Percentiles rank a stretch among this genome's conserved stretches.
Evolutionary conservation across 1,284 basidiomycete genomes (phyloP).

Genomic region (Grifola frondosa): DNA sequence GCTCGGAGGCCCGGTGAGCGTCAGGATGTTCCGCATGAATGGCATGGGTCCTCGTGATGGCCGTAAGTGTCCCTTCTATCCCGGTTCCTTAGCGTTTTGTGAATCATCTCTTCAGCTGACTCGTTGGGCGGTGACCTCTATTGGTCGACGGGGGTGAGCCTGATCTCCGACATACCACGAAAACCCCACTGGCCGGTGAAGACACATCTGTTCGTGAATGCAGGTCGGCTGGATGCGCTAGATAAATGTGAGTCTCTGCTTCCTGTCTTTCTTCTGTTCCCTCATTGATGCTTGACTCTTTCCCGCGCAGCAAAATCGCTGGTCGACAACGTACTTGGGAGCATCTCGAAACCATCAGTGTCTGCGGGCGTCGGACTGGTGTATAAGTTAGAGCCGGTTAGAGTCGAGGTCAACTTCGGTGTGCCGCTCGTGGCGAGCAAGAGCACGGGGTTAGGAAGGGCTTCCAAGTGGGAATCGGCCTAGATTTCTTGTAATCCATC

Average conservation of each 20-base stretch:
- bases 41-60: constrained; percentile 84
- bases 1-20: constrained; percentile 88
- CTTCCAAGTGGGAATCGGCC: constrained; percentile 88
- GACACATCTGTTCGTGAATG: constrained; percentile 83
- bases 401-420: constrained; percentile 91
- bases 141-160: constrained; percentile 81
- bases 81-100: neutral
- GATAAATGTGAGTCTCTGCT: constrained; percentile 49
- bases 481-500: constrained; percentile 81
- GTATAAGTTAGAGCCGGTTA: constrained; percentile 82
- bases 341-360: constrained; percentile 57
- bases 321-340: constrained; percentile 36
- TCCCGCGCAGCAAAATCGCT: constrained; percentile 38
- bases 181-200: constrained; percentile 90
- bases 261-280: constrained; percentile 6
- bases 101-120: constrained; percentile 46
- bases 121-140: constrained; percentile 88
- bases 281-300: constrained; percentile 3
- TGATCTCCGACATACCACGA: constrained; percentile 78
- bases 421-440: constrained; percentile 80
- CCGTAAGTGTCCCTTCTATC: constrained; percentile 42
- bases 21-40: constrained; percentile 85
- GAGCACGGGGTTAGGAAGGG: constrained; percentile 77
- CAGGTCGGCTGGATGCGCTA: constrained; percentile 76
- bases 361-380: constrained; percentile 90